Conservation (phyloP, 140 eudicot genomes). For the Flaveria floridana region DNA sequence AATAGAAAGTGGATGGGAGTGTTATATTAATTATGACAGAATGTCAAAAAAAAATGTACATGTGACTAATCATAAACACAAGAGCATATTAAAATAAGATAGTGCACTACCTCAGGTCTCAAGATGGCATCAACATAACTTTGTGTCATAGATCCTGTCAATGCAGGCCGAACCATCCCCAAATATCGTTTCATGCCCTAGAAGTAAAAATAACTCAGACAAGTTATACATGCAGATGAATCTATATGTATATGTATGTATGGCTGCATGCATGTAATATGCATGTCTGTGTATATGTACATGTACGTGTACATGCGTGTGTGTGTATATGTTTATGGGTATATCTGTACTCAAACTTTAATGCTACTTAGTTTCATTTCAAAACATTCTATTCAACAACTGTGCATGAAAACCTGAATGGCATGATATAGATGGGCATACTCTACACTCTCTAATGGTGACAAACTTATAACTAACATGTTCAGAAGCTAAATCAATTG, state of each 20-base stretch:
- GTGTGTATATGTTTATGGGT: background rate
- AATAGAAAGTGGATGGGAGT: background rate
- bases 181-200: conserved; percentile 35
- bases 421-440: background rate
- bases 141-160: conserved; percentile 31
- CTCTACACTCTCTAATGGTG: background rate
- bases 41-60: background rate
- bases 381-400: background rate
- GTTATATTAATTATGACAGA: background rate
- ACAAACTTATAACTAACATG: background rate
- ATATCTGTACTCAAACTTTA: background rate
- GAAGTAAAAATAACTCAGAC: conserved; percentile 30
- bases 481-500: background rate
- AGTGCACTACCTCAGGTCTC: conserved; percentile 33
- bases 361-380: background rate
- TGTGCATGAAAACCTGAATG: background rate
- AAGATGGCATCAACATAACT: conserved; percentile 18
- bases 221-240: conserved; percentile 14
- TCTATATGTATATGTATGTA: background rate
- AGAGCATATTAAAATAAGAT: conserved; percentile 13
- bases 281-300: background rate
- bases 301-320: background rate
- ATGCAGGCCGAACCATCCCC: conserved; percentile 37
- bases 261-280: background rate
- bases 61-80: background rate